Base-by-base conservation (phyloP, 306 rosid genomes). In the Dalbergia cochinchinensis region DNA sequence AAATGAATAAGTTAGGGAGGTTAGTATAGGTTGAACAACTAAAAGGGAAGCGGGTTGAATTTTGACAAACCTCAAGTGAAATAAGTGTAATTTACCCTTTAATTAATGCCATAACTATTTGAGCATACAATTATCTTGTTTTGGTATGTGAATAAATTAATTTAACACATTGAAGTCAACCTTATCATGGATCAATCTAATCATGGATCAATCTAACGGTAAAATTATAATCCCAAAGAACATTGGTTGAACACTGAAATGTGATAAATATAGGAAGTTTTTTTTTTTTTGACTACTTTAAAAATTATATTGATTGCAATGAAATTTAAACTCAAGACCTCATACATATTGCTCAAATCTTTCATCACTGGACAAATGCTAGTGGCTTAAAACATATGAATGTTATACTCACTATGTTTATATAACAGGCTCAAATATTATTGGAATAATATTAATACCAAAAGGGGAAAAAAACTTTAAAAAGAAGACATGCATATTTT, bases 101-200 rank as follows among this genome's bases (percentile, higher is more conserved):
- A 44, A 10, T 73, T 22, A n/a, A 42, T 45, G 15, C 2, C 58
- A 11, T 70, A 8, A 18, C 22, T 13, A 7, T 62, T 61, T 45
- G 39, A 26, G 15, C 22, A 15, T 41, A 60, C 10, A n/a, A 60
- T 47, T 11, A 50, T 76, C 10, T 11, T 61, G 18, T 34, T 63
- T 33, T 61, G 10, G 7, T 2, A 0, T 16, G 13, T 14, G 6
- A 44, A n/a, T 44, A 4, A 9, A 71, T 4, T 54, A 44, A 42
- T 74, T 74, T 59, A 44, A 59, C 69, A 0, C 42, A 42, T 74
- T 41, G 33, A 60, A 74, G 45, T 60, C 69, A 20, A 44, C 35
- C n/a, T 64, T 16, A 60, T 26, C 18, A 39, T n/a, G n/a, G n/a
- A n/a, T n/a, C n/a, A n/a, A n/a, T n/a, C n/a, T n/a, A n/a, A n/a